Conservation (phyloP, 106 monocot species). For the Dendrobium officinale region DNA sequence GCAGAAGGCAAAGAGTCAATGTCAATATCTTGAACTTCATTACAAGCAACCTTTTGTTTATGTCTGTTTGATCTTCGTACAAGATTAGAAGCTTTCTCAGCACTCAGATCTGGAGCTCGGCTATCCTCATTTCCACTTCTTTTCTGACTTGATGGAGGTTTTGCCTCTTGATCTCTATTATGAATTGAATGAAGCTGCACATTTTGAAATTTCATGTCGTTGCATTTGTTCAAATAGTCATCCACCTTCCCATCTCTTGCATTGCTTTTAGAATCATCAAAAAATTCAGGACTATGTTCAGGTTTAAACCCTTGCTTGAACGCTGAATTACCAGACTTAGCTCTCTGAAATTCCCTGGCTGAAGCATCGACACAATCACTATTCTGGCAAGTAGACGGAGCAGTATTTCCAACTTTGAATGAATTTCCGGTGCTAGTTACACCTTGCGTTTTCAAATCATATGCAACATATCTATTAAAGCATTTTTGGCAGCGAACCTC, state of each 20-base stretch:
- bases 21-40: conserved; percentile 3
- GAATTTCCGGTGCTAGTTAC: conserved; percentile 6
- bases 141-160: conserved; percentile 24
- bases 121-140: conserved; percentile 26
- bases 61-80: conserved; percentile 12
- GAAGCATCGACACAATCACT: conserved; percentile 6
- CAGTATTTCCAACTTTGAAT: neutral
- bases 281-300: neutral
- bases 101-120: conserved; percentile 5
- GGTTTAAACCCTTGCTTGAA: neutral
- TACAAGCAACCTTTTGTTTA: conserved; percentile 12
- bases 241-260: conserved; percentile 13
- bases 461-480: conserved; percentile 14
- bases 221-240: neutral
- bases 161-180: conserved; percentile 10
- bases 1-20: conserved; percentile 10
- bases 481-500: conserved; percentile 17
- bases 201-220: conserved; percentile 38
- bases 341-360: conserved; percentile 1
- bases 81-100: neutral
- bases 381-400: neutral
- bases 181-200: conserved; percentile 25
- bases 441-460: conserved; percentile 15
- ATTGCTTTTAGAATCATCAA: neutral
- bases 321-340: neutral